phyloP scores from a whole-genome alignment of 129 eudicot species.

The Flaveria sonorensis region DNA sequence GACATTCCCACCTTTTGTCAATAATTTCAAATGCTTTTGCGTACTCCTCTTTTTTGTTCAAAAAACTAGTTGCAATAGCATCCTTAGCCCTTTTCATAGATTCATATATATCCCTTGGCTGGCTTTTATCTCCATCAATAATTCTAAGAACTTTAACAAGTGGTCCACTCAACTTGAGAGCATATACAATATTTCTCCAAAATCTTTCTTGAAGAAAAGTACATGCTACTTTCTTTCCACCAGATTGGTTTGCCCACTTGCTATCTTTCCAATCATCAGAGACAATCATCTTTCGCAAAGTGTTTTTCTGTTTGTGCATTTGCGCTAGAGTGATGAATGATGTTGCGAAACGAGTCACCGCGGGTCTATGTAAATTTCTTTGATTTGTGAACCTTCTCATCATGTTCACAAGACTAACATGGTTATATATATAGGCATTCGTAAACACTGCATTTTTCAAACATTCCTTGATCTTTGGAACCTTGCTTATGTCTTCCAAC shows the following conservation, averaged over 20 bases:
- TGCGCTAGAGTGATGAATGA: conserved; percentile 22
- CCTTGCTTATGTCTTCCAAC: conserved; percentile 16
- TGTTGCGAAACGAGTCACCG: conserved; percentile 27
- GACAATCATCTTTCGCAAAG: background rate
- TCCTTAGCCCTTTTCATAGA: background rate
- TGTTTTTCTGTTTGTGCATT: conserved; percentile 8
- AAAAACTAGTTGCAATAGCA: background rate
- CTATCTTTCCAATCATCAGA: background rate
- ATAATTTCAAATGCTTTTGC: too few species aligned
- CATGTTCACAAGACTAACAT: background rate
- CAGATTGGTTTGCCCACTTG: background rate
- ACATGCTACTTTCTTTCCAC: background rate
- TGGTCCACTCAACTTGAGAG: background rate
- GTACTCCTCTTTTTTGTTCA: background rate
- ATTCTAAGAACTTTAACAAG: background rate
- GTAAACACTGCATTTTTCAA: background rate
- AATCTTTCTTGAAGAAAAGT: background rate
- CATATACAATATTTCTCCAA: background rate
- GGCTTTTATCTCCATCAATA: background rate
- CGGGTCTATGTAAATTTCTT: conserved; percentile 10
- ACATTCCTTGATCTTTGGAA: background rate
- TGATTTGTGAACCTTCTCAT: background rate
- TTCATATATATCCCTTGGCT: background rate
- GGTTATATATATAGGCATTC: background rate
- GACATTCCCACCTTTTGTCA: background rate